A percentile compares a stretch with the other conserved stretches of the same genome.
Evolutionary conservation across 352 stramenopile species (phyloP).

Genomic region (Phytophthora chlamydospora): DNA sequence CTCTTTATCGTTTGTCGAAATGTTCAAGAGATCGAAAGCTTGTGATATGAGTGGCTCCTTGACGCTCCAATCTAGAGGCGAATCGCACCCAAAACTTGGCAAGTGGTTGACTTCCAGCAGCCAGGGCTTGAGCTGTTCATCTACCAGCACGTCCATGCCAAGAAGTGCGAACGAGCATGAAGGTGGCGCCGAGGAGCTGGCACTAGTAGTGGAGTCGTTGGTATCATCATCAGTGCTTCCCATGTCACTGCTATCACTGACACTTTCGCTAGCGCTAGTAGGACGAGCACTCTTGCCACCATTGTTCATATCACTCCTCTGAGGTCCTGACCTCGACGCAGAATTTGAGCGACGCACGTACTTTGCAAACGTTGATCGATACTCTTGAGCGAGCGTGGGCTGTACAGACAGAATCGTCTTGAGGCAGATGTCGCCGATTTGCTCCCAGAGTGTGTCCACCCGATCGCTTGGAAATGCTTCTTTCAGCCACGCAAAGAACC

Average conservation of each 20-base stretch:
- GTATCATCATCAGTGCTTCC: slow-evolving; percentile 7
- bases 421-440: slow-evolving; percentile 94
- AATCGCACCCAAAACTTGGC: slow-evolving; percentile 95
- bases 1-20: slow-evolving; percentile 79
- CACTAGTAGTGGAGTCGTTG: slow-evolving; percentile 4
- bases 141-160: slow-evolving; percentile 97
- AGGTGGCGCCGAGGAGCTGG: slow-evolving; percentile 15
- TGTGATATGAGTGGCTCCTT: slow-evolving; percentile 95
- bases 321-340: slow-evolving; percentile 34
- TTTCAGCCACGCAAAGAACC: slow-evolving; percentile 93
- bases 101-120: slow-evolving; percentile 98
- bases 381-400: slow-evolving; percentile 93
- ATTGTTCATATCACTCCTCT: slow-evolving; percentile 11
- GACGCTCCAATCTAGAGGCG: slow-evolving; percentile 94
- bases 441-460: slow-evolving; percentile 87
- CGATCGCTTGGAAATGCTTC: slow-evolving; percentile 60
- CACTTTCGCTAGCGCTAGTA: slow-evolving; percentile 18
- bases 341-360: slow-evolving; percentile 67
- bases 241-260: slow-evolving; percentile 7
- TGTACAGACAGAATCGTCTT: slow-evolving; percentile 95
- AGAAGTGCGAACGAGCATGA: slow-evolving; percentile 93
- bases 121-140: slow-evolving; percentile 94
- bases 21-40: slow-evolving; percentile 89
- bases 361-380: slow-evolving; percentile 88
- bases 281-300: slow-evolving; percentile 24